phyloP scores from a whole-genome alignment of 176 grass and related monocot species.

The Hordeum vulgare region DNA sequence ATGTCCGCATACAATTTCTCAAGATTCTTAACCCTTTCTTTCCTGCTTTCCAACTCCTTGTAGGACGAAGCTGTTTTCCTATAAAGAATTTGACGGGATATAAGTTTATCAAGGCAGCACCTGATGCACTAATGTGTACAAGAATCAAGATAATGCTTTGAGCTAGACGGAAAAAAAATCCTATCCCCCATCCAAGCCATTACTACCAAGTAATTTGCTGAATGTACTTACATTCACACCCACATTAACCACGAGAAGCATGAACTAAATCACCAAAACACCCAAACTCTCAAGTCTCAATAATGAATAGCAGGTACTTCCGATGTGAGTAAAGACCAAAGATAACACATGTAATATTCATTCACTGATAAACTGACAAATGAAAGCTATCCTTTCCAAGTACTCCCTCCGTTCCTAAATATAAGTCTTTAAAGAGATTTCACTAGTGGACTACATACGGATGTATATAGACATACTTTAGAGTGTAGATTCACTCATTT shows the following conservation, averaged over 20 bases:
- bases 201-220: background rate
- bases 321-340: background rate
- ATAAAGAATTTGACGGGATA: background rate
- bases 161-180: slow-evolving; percentile 11
- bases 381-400: background rate
- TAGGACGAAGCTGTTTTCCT: slow-evolving; percentile 72
- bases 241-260: background rate
- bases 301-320: background rate
- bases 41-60: slow-evolving; percentile 79
- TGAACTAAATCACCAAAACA: background rate
- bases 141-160: background rate
- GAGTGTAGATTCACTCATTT: too few species aligned
- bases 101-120: slow-evolving; percentile 22
- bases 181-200: background rate
- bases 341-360: background rate
- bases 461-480: too few species aligned
- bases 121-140: slow-evolving; percentile 1
- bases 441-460: too few species aligned
- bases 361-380: background rate
- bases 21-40: slow-evolving; percentile 59
- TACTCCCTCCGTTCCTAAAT: too few species aligned
- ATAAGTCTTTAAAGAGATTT: too few species aligned
- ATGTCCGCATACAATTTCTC: slow-evolving; percentile 84
- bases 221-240: background rate
- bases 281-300: background rate